Evolutionary conservation across 2,329 filamentous ascomycete species (phyloP), one percentile per base, ranked within the genome.

Genomic region (Cordyceps cicadae): DNA sequence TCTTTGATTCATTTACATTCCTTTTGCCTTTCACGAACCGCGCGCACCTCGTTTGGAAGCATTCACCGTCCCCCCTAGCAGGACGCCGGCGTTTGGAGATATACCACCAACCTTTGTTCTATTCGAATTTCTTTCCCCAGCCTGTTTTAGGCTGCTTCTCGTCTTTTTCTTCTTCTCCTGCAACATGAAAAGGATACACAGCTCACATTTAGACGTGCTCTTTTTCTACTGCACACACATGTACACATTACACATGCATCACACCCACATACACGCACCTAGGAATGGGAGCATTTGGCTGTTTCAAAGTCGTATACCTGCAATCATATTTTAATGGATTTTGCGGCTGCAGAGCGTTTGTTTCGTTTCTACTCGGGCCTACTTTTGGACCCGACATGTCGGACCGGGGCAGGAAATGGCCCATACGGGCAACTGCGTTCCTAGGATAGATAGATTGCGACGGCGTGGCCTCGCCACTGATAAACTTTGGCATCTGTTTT

Each of bases 11-110:
- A 24, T 17, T 14, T 21, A 24, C 24, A 24, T 19, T 57, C 21
- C 6, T 14, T 14, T 45, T 55, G 17, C 41, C 53, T 50, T 29
- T 21, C 17, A 26, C 51, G 32, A 43, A 50, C 43, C 29, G 29
- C n/a, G 21, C 32, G 21, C 41, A 60, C 48, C 51, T 48, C 43
- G 51, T 50, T 57, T 34, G 58, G 43, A 54, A 34, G 51, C 58
- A 63, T 64, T 62, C 61, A 57, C 56, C 62, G 64, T 66, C 29
- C 63, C 29, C 63, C 59, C 62, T 60, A 63, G 63, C 61, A 63
- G 64, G 65, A 62, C 63, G 54, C 53, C 55, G 66, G 65, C 63
- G 64, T 66, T 64, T 64, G 61, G 63, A 64, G 64, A 65, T 67
- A 65, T 67, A 65, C 63, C 64, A 66, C 61, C 46, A 61, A 53